These are phyloP conservation scores for Penicillium canariense DNA, from an alignment of 495 filamentous ascomycete species.

Conservation along the genomic window DNA sequence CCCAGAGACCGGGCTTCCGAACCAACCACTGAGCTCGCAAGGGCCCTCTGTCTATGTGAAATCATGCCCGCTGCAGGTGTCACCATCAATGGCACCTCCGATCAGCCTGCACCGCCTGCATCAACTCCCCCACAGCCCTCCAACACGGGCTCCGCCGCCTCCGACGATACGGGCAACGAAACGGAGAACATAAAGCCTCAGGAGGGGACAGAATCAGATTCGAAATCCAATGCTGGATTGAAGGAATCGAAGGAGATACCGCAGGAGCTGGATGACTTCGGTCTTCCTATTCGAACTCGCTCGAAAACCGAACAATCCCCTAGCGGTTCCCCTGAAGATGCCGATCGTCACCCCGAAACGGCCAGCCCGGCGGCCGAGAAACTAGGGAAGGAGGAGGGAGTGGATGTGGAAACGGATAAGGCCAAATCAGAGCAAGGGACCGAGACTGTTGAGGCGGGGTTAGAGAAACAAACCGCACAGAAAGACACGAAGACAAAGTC, in stretches of 20 bases:
- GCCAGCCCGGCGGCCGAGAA: constrained; percentile 1
- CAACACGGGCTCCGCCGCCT: constrained; percentile 5
- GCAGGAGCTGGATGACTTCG: constrained; percentile 45
- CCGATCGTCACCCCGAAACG: constrained; percentile 25
- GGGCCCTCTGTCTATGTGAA: constrained; percentile 24
- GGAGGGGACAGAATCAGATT: background rate
- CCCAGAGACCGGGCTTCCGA: constrained; percentile 7
- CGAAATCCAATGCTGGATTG: background rate
- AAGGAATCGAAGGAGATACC: constrained; percentile 20
- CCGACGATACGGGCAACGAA: constrained; percentile 12
- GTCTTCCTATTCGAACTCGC: constrained; percentile 41
- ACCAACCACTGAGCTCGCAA: constrained; percentile 9
- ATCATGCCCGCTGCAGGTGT: constrained; percentile 30
- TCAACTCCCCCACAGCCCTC: constrained; percentile 13
- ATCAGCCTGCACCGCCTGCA: constrained; percentile 6
- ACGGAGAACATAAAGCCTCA: constrained; percentile 20
- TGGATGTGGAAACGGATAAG: background rate
- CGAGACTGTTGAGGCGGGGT: constrained; percentile 1
- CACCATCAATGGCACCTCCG: constrained; percentile 21
- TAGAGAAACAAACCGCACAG: constrained; percentile 1
- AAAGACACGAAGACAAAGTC: constrained; percentile 2
- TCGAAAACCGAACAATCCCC: constrained; percentile 15
- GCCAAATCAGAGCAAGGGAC: background rate
- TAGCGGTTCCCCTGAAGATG: constrained; percentile 17
- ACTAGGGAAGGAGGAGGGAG: constrained; percentile 7